Base-by-base conservation (phyloP, 495 filamentous ascomycete genomes). In the Aspergillus indologenus region DNA sequence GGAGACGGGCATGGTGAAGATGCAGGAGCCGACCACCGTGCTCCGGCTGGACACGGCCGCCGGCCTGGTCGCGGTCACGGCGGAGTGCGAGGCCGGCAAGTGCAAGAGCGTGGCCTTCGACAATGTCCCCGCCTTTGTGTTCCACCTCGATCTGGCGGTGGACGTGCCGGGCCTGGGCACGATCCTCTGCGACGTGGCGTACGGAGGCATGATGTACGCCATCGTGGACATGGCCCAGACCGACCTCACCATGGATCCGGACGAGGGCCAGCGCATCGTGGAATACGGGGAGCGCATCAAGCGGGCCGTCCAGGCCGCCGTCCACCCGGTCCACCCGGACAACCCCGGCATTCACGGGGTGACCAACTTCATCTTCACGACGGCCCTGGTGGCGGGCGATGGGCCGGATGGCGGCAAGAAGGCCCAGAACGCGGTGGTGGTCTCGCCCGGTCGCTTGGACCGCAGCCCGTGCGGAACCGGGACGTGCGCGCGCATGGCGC, bases 381-480 rank as follows among this genome's bases (percentile, higher is more conserved):
- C 67, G 19, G 50, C 14, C 21, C 19, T 45, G 43, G 43, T 45
- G 45, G 3, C 9, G 19, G 17, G 3, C 18, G 26, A 52, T 8
- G 65, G 62, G 53, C n/a, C n/a, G n/a, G 51, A 58, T 15, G 61
- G 56, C 5, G 59, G 56, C 19, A 70, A 70, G 53, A 54, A 53
- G 20, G 65, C 68, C n/a, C 31, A 31, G 1, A 74, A 73, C 52
- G 62, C 71, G 2, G 67, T 68, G 17, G 63, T 75, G 26, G 71
- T 74, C 7, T 74, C 71, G 1, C 72, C 72, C 1, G 72, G 72
- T 9, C 57, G 72, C 20, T 68, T 73, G 40, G 72, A 75, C 59
- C 69, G 72, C 4, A 69, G 71, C 34, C 72, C 71, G 9, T 75
- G 72, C 55, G 72, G 72, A 3, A 72, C 72, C 18, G 72, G 71